Evolutionary conservation across 2,329 filamentous ascomycete species (phyloP), one percentile per base, ranked within the genome.

Genomic region (Herpotrichia juniperi): DNA sequence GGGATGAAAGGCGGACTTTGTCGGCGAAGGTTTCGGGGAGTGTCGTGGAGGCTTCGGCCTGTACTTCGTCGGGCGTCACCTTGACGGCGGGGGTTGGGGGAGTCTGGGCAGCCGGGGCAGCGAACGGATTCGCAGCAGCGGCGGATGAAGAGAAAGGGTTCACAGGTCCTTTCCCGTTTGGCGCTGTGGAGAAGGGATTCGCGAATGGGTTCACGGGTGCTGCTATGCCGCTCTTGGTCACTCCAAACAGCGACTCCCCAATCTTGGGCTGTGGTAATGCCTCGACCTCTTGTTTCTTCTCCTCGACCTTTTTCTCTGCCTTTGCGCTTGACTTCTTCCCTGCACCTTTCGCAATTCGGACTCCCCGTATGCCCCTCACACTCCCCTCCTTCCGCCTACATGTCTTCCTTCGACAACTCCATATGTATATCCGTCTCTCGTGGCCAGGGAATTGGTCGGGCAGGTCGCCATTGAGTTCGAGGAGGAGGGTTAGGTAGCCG

Each of bases 381-480:
- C 89, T 93, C 1, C 94, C 94, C 17, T 87, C 83, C 66, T 91
- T 93, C 57, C 93, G 83, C 64, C 90, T 85, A 70, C 94, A 99
- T 10, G 85, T 79, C 72, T 90, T 90, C 59, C 85, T 83, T 53
- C 86, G 83, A 74, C 94, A 99, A 16, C 84, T 84, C 72, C 96
- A 92, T 11, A 99, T 81, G 68, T 97, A 97, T 16, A 99, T 72
- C 56, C 93, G 85, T 61, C 94, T 83, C 67, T 97, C 91, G 74
- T 97, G 91, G 50, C 87, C 86, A 1, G 92, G 89, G 67, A 96
- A 97, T 43, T 86, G 83, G 49, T 93, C 89, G 12, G 92, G 93
- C 3, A 97, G 82, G 70, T 97, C 92, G 64, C 86, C 93, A 74
- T 99, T 91, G 24, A 99, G 83, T 74, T 99, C 92, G 42, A 99